These are phyloP conservation scores for Gloeopeniophorella convolvens DNA, from an alignment of 768 basidiomycete genomes.

Conservation along the genomic window DNA sequence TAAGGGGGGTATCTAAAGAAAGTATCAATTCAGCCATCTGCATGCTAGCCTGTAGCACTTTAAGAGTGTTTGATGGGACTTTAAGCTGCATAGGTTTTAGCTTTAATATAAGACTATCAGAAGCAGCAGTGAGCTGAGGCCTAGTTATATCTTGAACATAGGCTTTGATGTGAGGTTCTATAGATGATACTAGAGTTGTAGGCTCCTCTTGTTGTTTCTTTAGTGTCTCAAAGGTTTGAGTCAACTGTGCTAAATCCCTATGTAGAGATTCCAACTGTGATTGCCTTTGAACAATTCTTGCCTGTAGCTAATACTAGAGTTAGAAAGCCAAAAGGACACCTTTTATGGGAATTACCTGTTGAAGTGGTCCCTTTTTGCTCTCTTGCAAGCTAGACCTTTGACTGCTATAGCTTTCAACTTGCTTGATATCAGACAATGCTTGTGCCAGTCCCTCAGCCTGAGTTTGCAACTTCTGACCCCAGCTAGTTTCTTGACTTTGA, in stretches of 20 bases:
- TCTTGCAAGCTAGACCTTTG: neutral
- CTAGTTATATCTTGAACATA: no score
- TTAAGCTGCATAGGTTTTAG: no score
- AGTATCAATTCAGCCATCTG: no score
- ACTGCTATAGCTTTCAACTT: neutral
- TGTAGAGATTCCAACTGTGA: neutral
- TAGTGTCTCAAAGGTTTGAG: neutral
- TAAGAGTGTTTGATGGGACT: no score
- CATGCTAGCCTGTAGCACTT: no score
- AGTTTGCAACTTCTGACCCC: slow-evolving; percentile 1
- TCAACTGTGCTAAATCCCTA: slow-evolving; percentile 5
- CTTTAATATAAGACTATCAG: no score
- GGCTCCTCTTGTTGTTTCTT: neutral
- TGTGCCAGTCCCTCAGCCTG: slow-evolving; percentile 5
- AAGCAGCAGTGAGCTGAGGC: no score
- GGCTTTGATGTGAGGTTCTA: no score
- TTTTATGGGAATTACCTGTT: slow-evolving; percentile 1
- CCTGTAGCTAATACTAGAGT: slow-evolving; percentile 3
- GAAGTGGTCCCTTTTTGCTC: neutral
- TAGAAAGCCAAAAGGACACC: neutral
- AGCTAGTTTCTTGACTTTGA: slow-evolving; percentile 1
- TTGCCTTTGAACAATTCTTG: slow-evolving; percentile 1
- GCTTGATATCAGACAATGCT: slow-evolving; percentile 1
- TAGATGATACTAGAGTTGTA: no score
- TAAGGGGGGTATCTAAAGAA: no score